Conservation (phyloP, 2,329 filamentous ascomycete genomes). For the Diaporthe sp. region DNA sequence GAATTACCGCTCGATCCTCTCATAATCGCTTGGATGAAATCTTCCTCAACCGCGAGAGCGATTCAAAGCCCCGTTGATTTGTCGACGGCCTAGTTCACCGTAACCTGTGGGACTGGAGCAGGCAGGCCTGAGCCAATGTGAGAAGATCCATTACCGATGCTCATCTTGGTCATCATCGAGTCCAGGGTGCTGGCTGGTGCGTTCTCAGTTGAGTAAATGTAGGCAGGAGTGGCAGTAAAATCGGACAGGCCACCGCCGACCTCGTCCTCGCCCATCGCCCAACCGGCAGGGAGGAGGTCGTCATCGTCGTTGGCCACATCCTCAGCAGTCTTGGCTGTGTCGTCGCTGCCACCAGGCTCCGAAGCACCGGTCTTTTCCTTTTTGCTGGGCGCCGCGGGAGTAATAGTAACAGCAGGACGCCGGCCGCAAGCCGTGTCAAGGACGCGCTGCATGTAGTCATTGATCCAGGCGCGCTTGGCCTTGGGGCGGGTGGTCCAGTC, state of each 20-base stretch:
- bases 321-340: neutral
- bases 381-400: neutral
- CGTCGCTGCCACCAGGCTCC: too few species aligned
- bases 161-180: neutral
- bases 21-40: too few species aligned
- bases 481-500: neutral
- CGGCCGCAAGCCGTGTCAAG: neutral
- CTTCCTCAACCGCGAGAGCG: neutral
- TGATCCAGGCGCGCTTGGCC: neutral
- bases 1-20: neutral
- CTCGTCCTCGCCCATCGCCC: neutral
- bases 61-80: neutral
- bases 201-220: neutral
- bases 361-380: fast-evolving
- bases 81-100: neutral
- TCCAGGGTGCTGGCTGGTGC: neutral
- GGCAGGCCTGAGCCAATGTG: fast-evolving
- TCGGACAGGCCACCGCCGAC: neutral
- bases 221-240: neutral
- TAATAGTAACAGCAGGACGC: neutral
- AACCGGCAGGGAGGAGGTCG: neutral
- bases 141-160: neutral
- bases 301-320: neutral
- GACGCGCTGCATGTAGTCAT: neutral
- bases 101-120: neutral